Percentiles rank a stretch among this genome's conserved stretches.
These are phyloP conservation scores for Xylaria palmicola DNA, from an alignment of 495 filamentous ascomycete species.

Conservation along the genomic window DNA sequence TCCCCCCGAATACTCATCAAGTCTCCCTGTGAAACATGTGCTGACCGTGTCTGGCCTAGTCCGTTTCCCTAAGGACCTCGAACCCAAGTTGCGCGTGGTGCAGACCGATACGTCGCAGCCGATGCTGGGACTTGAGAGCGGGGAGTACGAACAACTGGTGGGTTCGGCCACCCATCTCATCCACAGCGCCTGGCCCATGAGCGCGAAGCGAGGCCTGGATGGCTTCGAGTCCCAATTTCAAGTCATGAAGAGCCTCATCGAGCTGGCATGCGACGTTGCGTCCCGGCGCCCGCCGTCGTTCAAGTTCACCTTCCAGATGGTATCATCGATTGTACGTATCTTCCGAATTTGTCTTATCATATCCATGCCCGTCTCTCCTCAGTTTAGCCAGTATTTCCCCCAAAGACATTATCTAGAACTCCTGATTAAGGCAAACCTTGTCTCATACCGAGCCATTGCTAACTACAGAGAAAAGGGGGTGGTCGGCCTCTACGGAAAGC, in stretches of 20 bases:
- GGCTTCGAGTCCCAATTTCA: conserved; percentile 52
- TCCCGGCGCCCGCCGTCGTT: conserved; percentile 3
- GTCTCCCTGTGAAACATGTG: too few species aligned
- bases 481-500: conserved; percentile 8
- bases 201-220: conserved; percentile 39
- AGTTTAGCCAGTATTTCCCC: neutral
- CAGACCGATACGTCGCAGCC: conserved; percentile 45
- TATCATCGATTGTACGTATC: conserved; percentile 55
- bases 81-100: conserved; percentile 24
- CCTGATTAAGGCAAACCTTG: too few species aligned
- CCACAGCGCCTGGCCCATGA: conserved; percentile 62
- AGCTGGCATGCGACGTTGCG: conserved; percentile 41
- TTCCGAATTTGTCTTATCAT: too few species aligned
- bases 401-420: too few species aligned
- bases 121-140: conserved; percentile 43
- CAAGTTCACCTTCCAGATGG: conserved; percentile 49
- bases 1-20: too few species aligned
- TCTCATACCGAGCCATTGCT: too few species aligned
- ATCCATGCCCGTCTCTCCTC: conserved; percentile 32
- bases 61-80: conserved; percentile 16
- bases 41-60: too few species aligned
- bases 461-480: too few species aligned
- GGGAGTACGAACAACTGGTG: conserved; percentile 38
- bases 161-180: conserved; percentile 53
- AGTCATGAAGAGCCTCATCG: conserved; percentile 46